These are phyloP conservation scores for Torulaspora maleeae DNA, from an alignment of 805 yeast genomes.

Conservation along the genomic window DNA sequence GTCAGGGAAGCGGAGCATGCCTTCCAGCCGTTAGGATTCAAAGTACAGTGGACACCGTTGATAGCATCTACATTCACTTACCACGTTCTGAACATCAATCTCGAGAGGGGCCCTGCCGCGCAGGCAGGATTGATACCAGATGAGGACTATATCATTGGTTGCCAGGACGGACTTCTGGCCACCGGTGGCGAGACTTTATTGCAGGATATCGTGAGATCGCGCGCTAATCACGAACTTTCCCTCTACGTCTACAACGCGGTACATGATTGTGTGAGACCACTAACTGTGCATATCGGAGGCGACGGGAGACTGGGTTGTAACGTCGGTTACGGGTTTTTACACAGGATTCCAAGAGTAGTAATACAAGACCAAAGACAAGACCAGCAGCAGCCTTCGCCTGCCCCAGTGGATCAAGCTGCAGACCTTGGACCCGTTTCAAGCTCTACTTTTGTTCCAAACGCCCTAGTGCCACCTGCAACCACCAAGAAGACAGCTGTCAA, in stretches of 20 bases:
- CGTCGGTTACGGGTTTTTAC: conserved; percentile 88
- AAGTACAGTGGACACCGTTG: conserved; percentile 74
- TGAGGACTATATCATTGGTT: conserved; percentile 83
- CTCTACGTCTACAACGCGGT: conserved; percentile 84
- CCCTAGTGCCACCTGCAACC: conserved; percentile 4
- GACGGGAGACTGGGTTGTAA: conserved; percentile 86
- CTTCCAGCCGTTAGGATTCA: conserved; percentile 55
- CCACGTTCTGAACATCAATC: conserved; percentile 72
- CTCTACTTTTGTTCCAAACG: conserved; percentile 21
- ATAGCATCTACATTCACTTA: conserved; percentile 77
- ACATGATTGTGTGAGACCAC: conserved; percentile 80
- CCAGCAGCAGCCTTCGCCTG: conserved; percentile 1
- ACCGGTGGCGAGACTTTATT: conserved; percentile 83
- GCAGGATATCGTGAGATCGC: conserved; percentile 58
- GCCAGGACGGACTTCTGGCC: conserved; percentile 77
- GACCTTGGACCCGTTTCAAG: conserved; percentile 13
- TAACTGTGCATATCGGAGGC: conserved; percentile 78
- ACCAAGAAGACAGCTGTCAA: conserved; percentile 1
- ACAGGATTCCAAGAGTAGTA: conserved; percentile 64
- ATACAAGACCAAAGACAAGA: background rate
- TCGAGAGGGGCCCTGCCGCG: conserved; percentile 71
- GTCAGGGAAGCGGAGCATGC: conserved; percentile 21
- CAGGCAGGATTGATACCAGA: conserved; percentile 77
- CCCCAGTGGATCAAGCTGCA: background rate
- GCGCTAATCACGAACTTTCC: conserved; percentile 43